Evolutionary conservation across 371 early-diverging fungal genomes (phyloP), one percentile per base, ranked within the genome.

Genomic region (Saksenaea vasiformis): DNA sequence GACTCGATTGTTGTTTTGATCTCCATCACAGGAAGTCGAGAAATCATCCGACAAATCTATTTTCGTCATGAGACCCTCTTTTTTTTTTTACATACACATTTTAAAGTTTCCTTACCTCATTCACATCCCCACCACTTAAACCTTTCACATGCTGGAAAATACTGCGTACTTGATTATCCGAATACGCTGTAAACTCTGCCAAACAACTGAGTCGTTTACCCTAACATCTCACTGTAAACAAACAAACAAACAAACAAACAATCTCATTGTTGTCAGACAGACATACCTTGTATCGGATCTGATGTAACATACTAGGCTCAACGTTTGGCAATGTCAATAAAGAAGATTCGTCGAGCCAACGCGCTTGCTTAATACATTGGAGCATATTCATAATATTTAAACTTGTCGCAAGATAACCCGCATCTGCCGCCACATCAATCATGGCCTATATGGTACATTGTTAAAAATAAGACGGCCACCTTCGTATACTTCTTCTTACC

Each of bases 341-440:
- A 0, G 85, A 72, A 0, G 93, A 90, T 38, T 92, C 90, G 2
- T 84, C 80, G 2, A 86, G 82, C 94, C 95, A 93, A 2, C 85
- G 80, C 0, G 92, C 97, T 77, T 96, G 96, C 75, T 96, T 96
- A 66, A 96, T 83, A 54, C 89, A 90, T 75, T 95, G 96, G 57
- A 95, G 76, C 67, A 94, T 74, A 34, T 80, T 74, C 87, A 95
- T 92, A 13, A 89, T 80, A 0, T 85, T 89, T 41, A 92, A 69
- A 24, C 85, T 74, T 0, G 89, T 87, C 0, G 68, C 69, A 58
- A 93, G 56, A 54, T 80, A 85, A 0, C 94, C 94, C 58, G 83
- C 75, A 63, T 90, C 89, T 0, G 90, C 91, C 0, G 90, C 80
- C 0, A 95, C 86, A 65, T 96, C 97, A 51, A 96, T 86, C 94